Base-by-base conservation (phyloP, 306 rosid species). In the Castanea sativa region DNA sequence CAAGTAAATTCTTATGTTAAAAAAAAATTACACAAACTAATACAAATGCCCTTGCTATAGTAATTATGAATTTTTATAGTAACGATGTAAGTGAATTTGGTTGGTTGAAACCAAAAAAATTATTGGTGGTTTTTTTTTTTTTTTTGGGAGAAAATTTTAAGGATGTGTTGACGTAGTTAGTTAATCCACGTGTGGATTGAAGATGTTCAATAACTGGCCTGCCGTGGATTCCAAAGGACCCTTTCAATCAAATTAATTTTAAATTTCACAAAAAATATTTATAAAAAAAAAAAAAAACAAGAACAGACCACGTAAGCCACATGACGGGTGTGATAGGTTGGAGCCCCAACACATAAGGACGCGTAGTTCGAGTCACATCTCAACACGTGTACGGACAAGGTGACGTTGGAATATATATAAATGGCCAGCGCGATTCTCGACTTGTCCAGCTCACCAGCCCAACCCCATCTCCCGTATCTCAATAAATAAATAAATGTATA, bases 401-500 rank as follows among this genome's bases (percentile, higher is more conserved):
- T 85, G 71, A 77, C 21, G 25, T 38, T 51, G 38, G 85, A 88
- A 89, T 83, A 86, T 83, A 86, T 84, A 83, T 63, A 76, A 86
- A 86, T 67, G 70, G 86, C 76, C 87, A 82, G 84, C 97, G 79
- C 86, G 86, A 89, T 83, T 85, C 55, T 38, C 87, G 78, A 86
- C 45, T 86, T 82, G 87, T 41, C 97, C 98, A 94, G 86, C 97
- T 90, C 95, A 89, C 83, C 91, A 25, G 27, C 27, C 27, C 27
- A 41, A 41, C 12, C 45, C 45, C 12, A 41, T 41, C 8, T 41
- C 45, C 43, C 43, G 9, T 35, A 38, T 38, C 45, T 38, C 45
- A 38, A 38, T 38, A 29, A 29, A 29, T 1, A 29, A 29, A 29
- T 29, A 2, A 29, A 29, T 2, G 3, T 29, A 8, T 41, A 41